These are phyloP conservation scores for Scortechinia acanthostroma DNA, from an alignment of 2,329 filamentous ascomycete species.

Conservation along the genomic window DNA sequence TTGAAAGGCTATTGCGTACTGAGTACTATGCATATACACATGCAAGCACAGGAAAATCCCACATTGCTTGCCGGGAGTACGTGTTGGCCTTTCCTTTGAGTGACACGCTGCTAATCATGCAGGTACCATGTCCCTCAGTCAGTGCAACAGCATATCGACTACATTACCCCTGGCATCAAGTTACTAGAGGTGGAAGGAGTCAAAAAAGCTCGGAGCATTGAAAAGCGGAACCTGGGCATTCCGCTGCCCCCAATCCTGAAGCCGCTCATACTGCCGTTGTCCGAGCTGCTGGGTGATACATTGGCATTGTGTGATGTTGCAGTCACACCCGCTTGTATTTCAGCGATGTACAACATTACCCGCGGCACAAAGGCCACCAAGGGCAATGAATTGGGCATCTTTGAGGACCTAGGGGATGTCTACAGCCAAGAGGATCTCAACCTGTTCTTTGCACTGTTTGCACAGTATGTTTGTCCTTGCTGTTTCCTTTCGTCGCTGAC, in stretches of 20 bases:
- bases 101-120: conserved; percentile 7
- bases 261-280: background rate
- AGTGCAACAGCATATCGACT: conserved; percentile 40
- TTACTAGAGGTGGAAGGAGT: conserved; percentile 21
- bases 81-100: background rate
- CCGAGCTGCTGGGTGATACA: background rate
- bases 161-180: conserved; percentile 46
- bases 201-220: conserved; percentile 2
- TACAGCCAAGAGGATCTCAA: conserved; percentile 30
- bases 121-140: conserved; percentile 39
- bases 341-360: conserved; percentile 24
- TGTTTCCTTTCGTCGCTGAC: background rate
- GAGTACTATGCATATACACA: conserved; percentile 32
- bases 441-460: conserved; percentile 20
- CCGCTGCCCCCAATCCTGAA: conserved; percentile 10
- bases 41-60: conserved; percentile 19
- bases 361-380: conserved; percentile 15
- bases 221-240: conserved; percentile 5
- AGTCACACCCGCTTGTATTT: conserved; percentile 10
- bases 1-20: conserved; percentile 26
- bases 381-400: conserved; percentile 30
- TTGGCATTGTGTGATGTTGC: conserved; percentile 11
- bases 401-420: conserved; percentile 27
- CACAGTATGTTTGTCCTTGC: conserved; percentile 8
- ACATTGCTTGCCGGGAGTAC: conserved; percentile 22